Evolutionary conservation across 768 basidiomycete species (phyloP), one percentile per base, ranked within the genome.

Genomic region (Cantharellus anzutake): DNA sequence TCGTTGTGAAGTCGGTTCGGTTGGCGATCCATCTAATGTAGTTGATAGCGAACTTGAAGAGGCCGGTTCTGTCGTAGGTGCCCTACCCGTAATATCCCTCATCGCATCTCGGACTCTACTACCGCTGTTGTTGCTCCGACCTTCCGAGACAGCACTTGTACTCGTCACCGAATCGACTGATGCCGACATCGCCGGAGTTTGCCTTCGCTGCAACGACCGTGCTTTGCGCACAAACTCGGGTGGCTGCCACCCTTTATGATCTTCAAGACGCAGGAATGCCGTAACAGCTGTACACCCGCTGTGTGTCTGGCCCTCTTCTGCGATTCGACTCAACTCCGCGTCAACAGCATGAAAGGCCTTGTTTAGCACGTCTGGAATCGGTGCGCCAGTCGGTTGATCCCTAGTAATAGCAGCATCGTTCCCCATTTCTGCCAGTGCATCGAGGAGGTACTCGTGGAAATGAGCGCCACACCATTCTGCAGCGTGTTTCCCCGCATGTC

Each of bases 381-480:
- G 14, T 20, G 37, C 44, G 29, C 44, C 44, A 11, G 44, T 48
- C 20, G 20, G 20, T 29, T 29, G 20, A 29, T 29, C 20, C 20
- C 20, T 29, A 29, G 20, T 29, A 29, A 29, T 29, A 29, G 20
- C 20, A 48, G 29, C 29, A 11, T 11, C 29, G 7, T 11, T 55
- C 7, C 11, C 35, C 11, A 11, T 7, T 41, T 37, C 14, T 14
- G 7, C 38, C 14, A 5, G 41, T n/a, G 55, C 2, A 5, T 34
- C 14, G 50, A 59, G 57, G 59, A 70, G 60, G 44, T 73, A 92
- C 75, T 92, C 82, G 68, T 98, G 92, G 72, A 99, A 99, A 70
- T 98, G 83, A 65, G 78, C 76, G 50, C 96, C 96, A 71, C 96
- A 98, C 93, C 94, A 98, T 70, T 99, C 96, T 37, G 96, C 96